phyloP scores from a whole-genome alignment of 768 basidiomycete genomes.

The Leccinum uliginosum region DNA sequence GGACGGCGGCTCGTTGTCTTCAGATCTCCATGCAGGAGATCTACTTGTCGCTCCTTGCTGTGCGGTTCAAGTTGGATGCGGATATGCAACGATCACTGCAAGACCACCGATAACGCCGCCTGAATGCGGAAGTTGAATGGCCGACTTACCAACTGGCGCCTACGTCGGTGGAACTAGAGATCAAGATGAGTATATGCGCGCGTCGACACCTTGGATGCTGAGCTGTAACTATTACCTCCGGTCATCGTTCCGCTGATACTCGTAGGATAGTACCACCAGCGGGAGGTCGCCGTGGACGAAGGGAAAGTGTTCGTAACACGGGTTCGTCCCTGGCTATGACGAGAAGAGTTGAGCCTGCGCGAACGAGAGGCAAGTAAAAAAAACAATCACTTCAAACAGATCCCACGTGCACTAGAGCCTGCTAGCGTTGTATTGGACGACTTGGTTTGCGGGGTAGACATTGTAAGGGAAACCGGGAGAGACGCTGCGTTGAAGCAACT shows the following conservation, averaged over 20 bases:
- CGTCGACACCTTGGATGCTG: slow-evolving; percentile 6
- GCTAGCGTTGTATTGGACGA: slow-evolving; percentile 67
- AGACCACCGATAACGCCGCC: slow-evolving; percentile 58
- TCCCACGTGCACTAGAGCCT: too few relatives aligned
- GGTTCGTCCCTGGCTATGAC: too few relatives aligned
- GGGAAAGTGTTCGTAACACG: slow-evolving; percentile 41
- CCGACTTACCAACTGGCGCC: slow-evolving; percentile 34
- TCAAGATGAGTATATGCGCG: slow-evolving; percentile 1
- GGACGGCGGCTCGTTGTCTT: slow-evolving; percentile 40
- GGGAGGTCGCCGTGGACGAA: slow-evolving; percentile 66
- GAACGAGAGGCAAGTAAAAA: slow-evolving; percentile 28
- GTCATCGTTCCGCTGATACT: slow-evolving; percentile 33
- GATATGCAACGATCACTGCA: slow-evolving; percentile 34
- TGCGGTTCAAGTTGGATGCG: slow-evolving; percentile 24
- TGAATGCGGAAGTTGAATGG: slow-evolving; percentile 14
- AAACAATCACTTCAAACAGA: slow-evolving; percentile 36
- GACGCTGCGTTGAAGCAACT: slow-evolving; percentile 60
- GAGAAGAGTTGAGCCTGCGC: slow-evolving; percentile 61
- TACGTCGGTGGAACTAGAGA: slow-evolving; percentile 38
- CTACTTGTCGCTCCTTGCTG: slow-evolving; percentile 56
- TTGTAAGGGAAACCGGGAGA: slow-evolving; percentile 41
- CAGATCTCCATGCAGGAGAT: slow-evolving; percentile 58
- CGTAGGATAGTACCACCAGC: slow-evolving; percentile 70
- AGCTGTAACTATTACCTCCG: slow-evolving; percentile 21
- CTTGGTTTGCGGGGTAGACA: slow-evolving; percentile 55